Percentiles rank a stretch among this genome's conserved stretches.
Conservation (phyloP, 306 rosid genomes). For the Castanea sativa region DNA sequence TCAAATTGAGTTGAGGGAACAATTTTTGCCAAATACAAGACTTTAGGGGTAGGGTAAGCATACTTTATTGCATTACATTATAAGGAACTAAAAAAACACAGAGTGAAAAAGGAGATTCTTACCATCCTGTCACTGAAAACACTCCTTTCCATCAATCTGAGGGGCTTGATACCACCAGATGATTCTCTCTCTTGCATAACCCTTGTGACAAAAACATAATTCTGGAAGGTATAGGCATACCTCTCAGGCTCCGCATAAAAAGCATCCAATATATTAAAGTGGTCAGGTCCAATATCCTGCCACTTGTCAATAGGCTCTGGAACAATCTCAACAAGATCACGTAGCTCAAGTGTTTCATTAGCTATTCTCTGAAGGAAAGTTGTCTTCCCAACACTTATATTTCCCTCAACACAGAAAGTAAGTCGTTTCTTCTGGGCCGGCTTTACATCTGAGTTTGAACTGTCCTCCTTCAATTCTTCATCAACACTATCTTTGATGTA, state of each 20-base stretch:
- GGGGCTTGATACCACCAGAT: conserved; percentile 91
- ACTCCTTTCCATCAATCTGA: conserved; percentile 96
- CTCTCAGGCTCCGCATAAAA: conserved; percentile 94
- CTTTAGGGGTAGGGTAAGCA: neutral
- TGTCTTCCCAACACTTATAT: conserved; percentile 92
- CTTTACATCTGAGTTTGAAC: conserved; percentile 36
- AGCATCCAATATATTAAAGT: conserved; percentile 89
- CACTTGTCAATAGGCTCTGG: conserved; percentile 94
- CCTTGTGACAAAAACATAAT: conserved; percentile 92
- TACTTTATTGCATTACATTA: neutral
- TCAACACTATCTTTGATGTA: conserved; percentile 86
- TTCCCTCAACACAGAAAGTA: conserved; percentile 95
- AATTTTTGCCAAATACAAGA: neutral
- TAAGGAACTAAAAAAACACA: neutral
- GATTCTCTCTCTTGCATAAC: conserved; percentile 98
- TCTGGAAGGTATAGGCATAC: conserved; percentile 98
- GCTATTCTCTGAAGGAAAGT: conserved; percentile 94
- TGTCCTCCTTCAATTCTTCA: conserved; percentile 72
- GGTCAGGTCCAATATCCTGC: conserved; percentile 97
- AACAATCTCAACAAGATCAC: conserved; percentile 93
- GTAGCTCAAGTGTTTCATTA: conserved; percentile 85
- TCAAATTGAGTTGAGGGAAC: neutral
- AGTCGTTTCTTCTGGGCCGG: conserved; percentile 56
- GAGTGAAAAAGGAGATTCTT: conserved; percentile 17
- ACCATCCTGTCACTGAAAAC: conserved; percentile 99